Percentiles rank a stretch among this genome's conserved stretches.
Evolutionary conservation across 176 grass and related monocot genomes (phyloP).

Genomic region (Triticum turgidum): DNA sequence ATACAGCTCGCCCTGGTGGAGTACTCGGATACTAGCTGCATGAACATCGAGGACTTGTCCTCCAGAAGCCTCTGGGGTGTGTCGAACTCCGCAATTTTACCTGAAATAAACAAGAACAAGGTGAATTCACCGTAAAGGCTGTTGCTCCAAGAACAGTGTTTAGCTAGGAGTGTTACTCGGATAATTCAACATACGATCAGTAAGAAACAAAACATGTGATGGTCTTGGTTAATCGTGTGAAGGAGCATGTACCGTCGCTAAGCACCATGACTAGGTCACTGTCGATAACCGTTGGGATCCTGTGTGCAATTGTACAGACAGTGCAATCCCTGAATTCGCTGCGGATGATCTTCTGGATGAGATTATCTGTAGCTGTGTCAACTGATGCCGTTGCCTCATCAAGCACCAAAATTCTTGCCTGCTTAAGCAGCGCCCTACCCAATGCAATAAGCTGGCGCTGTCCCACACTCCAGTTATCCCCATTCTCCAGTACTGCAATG

Average conservation of each 20-base stretch:
- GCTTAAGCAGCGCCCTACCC: constrained; percentile 89
- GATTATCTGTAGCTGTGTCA: constrained; percentile 94
- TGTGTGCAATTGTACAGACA: constrained; percentile 94
- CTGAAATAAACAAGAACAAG: constrained; percentile 43
- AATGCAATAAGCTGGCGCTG: constrained; percentile 95
- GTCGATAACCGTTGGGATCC: constrained; percentile 97
- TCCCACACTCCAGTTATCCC: constrained; percentile 99
- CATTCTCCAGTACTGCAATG: constrained; percentile 83
- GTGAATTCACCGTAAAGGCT: neutral
- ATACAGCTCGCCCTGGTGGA: constrained; percentile 75
- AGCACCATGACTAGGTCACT: constrained; percentile 95
- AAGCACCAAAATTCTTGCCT: constrained; percentile 87
- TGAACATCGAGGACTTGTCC: constrained; percentile 90
- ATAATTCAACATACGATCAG: neutral
- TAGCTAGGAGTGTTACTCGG: neutral
- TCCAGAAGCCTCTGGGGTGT: constrained; percentile 70
- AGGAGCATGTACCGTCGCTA: constrained; percentile 63
- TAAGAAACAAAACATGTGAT: neutral
- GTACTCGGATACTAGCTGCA: constrained; percentile 87
- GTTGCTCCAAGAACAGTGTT: neutral
- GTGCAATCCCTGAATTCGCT: constrained; percentile 91
- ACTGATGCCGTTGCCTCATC: constrained; percentile 98
- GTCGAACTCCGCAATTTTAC: constrained; percentile 87
- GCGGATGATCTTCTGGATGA: constrained; percentile 99
- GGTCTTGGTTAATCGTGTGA: neutral